Base-by-base conservation (phyloP, 1,139 yeast species). In the Taphrina sp. region DNA sequence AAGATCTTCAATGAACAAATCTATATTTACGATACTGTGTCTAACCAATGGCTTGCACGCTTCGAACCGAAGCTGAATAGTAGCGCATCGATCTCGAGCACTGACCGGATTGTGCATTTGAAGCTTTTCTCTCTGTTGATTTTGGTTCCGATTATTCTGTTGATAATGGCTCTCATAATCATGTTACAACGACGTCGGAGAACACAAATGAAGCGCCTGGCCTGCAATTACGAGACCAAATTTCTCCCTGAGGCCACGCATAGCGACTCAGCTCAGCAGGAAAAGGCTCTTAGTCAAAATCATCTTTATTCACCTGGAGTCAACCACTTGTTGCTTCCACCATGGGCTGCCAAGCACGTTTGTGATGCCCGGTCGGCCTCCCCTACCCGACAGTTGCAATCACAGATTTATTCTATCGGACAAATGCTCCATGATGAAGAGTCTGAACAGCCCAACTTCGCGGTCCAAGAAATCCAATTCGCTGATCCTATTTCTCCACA, bases 291-390 rank as follows among this genome's bases (percentile, higher is more conserved):
- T 37, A 5, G 20, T 24, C 41, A 16, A 12, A 14, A 37, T 4
- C n/a, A n/a, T 16, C 12, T 5, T n/a, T n/a, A n/a, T n/a, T n/a
- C n/a, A n/a, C n/a, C n/a, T n/a, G 33, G 31, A 24, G 12, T 20
- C 5, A 22, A 31, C 19, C 14, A 35, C 16, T 45, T 38, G 1
- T 37, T 33, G 14, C 28, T 49, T 17, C 54, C 54, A 7, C 45
- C 54, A 5, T 49, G 54, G 54, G 54, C 54, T n/a, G 54, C 54
- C 10, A 22, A 39, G 46, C 54, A 49, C 36, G 54, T 46, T 4
- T 49, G 54, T 24, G 46, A 35, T 22, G 54, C 54, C 1, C 38
- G 54, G 8, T 38, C 54, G 8, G n/a, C 24, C 10, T 49, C 54
- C 7, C 54, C 54, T 2, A 26, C 31, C 7, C 7, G 31, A 26